Evolutionary conservation across 495 filamentous ascomycete species (phyloP), one percentile per base, ranked within the genome.

Genomic region (Elaphomyces granulatus): DNA sequence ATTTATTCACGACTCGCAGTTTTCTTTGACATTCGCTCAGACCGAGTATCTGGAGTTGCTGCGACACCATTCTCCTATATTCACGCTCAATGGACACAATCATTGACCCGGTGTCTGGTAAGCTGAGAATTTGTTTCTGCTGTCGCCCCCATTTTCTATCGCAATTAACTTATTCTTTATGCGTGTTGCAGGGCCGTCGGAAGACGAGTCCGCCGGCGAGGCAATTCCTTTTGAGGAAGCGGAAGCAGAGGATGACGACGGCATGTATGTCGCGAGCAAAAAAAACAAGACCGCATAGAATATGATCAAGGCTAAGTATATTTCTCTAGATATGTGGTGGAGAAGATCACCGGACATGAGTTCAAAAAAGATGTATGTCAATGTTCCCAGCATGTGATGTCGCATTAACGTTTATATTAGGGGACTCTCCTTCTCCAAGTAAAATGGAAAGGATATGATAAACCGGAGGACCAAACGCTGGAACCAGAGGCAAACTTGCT

Each of bases 381-480:
- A 40, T 15, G 26, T 16, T n/a, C 18, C 21, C 10, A 32, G 38
- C n/a, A 36, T 3, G 30, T 33, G 8, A 23, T 15, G 15, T 19
- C 30, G 17, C 9, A 41, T 48, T 59, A 35, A 52, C 32, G 2
- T 35, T 47, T 9, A 47, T 23, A 38, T 10, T 20, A 74, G 65
- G 61, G 61, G 20, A 48, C 41, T 0, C 44, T 72, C 21, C 41
- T 62, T 18, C 67, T 76, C 14, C 44, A 68, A 8, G 71, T 80
- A 35, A 79, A 80, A 48, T 81, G 77, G 77, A 61, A 70, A 38
- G 77, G 75, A 0, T 81, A 76, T 42, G 66, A 72, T 0, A 58
- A 72, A 14, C 58, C 58, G 8, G 45, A 46, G 1, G 76, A 81
- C 36, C 51, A 56, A 30, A 81, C 77, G 3, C 68, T 72, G 65